Percentiles rank a stretch among this genome's conserved stretches.
Evolutionary conservation across 2,329 filamentous ascomycete species (phyloP).

Genomic region (Helotiales sp.): DNA sequence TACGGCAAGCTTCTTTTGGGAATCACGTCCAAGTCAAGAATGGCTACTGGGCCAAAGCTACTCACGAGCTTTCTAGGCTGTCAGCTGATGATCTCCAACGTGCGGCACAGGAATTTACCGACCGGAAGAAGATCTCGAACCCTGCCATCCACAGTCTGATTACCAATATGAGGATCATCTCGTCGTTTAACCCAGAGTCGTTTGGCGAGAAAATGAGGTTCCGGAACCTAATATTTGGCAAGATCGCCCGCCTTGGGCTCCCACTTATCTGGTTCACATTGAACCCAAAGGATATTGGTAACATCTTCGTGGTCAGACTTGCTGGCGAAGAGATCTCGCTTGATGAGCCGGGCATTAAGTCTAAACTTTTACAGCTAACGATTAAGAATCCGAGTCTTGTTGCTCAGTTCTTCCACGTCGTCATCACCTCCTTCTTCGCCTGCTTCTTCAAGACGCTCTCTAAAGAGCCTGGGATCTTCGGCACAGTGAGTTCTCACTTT

Average conservation of each 20-base stretch:
- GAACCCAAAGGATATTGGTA: slow-evolving; percentile 20
- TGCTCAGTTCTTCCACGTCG: not conserved
- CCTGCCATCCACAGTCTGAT: slow-evolving; percentile 24
- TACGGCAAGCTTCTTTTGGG: slow-evolving; percentile 22
- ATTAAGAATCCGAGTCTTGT: not conserved
- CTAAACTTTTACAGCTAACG: not conserved
- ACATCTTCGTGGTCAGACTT: not conserved
- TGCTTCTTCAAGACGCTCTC: not conserved
- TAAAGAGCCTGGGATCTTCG: not conserved
- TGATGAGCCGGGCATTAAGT: not conserved
- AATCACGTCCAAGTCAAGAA: slow-evolving; percentile 6
- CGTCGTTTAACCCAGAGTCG: slow-evolving; percentile 23
- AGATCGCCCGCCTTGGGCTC: slow-evolving; percentile 19
- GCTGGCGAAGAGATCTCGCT: not conserved
- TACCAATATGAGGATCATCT: slow-evolving; percentile 28
- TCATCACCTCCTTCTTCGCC: not conserved
- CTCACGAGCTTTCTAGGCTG: not conserved
- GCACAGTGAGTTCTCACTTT: too few species aligned
- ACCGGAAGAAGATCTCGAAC: slow-evolving; percentile 25
- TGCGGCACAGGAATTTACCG: slow-evolving; percentile 19
- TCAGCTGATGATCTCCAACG: not conserved
- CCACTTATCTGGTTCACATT: slow-evolving; percentile 24
- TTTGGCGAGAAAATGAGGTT: slow-evolving; percentile 23
- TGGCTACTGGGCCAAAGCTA: not conserved
- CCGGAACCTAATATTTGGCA: slow-evolving; percentile 19